Percentiles rank a stretch among this genome's conserved stretches.
Evolutionary conservation across 2,329 filamentous ascomycete genomes (phyloP).

Genomic region (Ophiostoma pallidulum): DNA sequence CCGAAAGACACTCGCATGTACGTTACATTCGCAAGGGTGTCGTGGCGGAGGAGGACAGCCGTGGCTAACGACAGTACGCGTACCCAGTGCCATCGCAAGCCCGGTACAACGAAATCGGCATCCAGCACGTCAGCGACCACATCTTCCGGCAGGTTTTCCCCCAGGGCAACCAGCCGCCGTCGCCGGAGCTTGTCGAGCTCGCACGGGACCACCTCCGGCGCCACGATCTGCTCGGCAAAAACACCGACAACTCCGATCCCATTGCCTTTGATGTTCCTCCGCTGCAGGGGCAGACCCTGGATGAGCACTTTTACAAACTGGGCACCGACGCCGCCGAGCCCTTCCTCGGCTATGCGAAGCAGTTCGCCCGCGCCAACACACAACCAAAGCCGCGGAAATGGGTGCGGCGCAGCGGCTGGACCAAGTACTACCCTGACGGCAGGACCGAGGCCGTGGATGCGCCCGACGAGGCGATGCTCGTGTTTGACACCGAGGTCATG

Average conservation of each 20-base stretch:
- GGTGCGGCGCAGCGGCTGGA: conserved; percentile 79
- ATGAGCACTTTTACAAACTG: conserved; percentile 89
- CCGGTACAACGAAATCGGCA: conserved; percentile 84
- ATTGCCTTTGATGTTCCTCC: conserved; percentile 79
- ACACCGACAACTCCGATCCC: conserved; percentile 63
- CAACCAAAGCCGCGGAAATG: conserved; percentile 58
- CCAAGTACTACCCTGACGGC: conserved; percentile 75
- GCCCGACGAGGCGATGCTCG: conserved; percentile 73
- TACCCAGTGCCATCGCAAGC: conserved; percentile 47
- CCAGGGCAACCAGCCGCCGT: conserved; percentile 42
- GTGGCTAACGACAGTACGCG: neutral
- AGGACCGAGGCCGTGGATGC: conserved; percentile 59
- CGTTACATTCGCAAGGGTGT: too few relatives aligned
- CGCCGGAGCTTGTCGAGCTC: conserved; percentile 65
- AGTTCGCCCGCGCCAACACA: conserved; percentile 57
- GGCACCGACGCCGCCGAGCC: conserved; percentile 82
- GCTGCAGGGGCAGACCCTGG: conserved; percentile 70
- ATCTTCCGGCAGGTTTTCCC: conserved; percentile 79
- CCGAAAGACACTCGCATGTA: conserved; percentile 32
- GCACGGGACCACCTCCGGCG: conserved; percentile 72
- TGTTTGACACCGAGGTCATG: conserved; percentile 95
- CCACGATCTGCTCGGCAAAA: conserved; percentile 86
- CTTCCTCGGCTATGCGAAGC: conserved; percentile 64
- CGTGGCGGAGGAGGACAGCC: too few relatives aligned
- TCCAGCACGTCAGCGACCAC: conserved; percentile 83